A percentile compares a stretch with the other conserved stretches of the same genome.
Conservation (phyloP, 805 yeast species). For the Candida glaebosa region DNA sequence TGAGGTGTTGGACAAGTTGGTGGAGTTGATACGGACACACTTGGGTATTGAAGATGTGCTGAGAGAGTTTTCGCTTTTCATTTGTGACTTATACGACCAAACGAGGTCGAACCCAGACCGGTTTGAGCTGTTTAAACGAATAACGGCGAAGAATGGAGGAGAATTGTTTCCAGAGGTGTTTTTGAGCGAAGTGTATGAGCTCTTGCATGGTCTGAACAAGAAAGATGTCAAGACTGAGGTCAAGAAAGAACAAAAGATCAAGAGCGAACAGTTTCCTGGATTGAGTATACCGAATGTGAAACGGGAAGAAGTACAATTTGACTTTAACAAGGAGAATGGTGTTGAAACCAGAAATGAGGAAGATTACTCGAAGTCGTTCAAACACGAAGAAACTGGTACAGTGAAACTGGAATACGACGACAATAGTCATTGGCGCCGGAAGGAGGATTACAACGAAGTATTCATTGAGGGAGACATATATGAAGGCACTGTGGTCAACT, state of each 20-base stretch:
- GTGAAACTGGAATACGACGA: neutral
- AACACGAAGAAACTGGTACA: neutral
- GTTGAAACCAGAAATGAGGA: neutral
- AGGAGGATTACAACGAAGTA: neutral
- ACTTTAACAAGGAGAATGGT: conserved; percentile 1
- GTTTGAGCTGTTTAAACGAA: neutral
- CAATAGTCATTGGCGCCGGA: neutral
- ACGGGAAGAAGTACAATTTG: conserved; percentile 7
- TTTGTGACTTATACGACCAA: conserved; percentile 22
- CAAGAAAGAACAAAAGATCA: neutral
- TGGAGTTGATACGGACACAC: conserved; percentile 9
- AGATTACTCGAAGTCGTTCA: neutral
- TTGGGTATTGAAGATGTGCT: conserved; percentile 23
- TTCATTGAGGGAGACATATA: conserved; percentile 42
- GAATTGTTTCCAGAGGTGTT: conserved; percentile 36
- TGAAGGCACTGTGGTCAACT: conserved; percentile 55
- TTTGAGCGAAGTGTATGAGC: conserved; percentile 18
- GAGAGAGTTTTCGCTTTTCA: conserved; percentile 23
- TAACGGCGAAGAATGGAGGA: conserved; percentile 32
- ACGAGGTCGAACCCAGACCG: conserved; percentile 1
- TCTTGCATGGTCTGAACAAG: conserved; percentile 3
- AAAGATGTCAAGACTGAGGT: conserved; percentile 4
- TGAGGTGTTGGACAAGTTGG: neutral
- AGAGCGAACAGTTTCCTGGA: conserved; percentile 3
- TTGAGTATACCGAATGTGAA: conserved; percentile 2